phyloP scores from a whole-genome alignment of 2,329 filamentous ascomycete species.

The Colletotrichum tanaceti region DNA sequence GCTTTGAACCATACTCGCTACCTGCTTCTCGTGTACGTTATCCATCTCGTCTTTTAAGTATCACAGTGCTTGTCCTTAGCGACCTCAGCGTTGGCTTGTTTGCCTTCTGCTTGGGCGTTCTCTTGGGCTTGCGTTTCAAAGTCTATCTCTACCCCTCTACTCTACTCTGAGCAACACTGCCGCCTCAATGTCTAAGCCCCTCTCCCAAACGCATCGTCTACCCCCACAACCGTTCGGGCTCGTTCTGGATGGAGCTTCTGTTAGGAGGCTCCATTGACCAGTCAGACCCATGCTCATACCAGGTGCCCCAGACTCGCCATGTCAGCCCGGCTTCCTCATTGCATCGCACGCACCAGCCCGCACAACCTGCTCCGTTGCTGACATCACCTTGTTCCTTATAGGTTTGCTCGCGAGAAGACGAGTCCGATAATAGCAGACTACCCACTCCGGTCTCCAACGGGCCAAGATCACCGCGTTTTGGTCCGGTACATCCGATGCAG shows the following conservation, averaged over 20 bases:
- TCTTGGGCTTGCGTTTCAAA: constrained; percentile 33
- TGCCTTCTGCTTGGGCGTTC: constrained; percentile 36
- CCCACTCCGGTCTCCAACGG: constrained; percentile 73
- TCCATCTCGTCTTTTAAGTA: constrained; percentile 4
- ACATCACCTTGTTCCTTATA: constrained; percentile 48
- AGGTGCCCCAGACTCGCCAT: constrained; percentile 14
- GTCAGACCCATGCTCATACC: constrained; percentile 14
- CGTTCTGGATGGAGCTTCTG: constrained; percentile 30
- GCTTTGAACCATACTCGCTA: constrained; percentile 90
- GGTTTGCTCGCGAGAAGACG: constrained; percentile 71
- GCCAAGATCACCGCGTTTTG: constrained; percentile 73
- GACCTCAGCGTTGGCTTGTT: constrained; percentile 16
- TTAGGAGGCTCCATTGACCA: constrained; percentile 14
- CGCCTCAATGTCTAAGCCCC: constrained; percentile 22
- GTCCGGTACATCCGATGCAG: constrained; percentile 79
- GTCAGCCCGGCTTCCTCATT: background rate
- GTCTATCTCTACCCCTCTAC: constrained; percentile 31
- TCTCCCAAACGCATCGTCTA: constrained; percentile 17
- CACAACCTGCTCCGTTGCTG: constrained; percentile 42
- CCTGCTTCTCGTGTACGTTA: constrained; percentile 83
- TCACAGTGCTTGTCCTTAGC: constrained; percentile 20
- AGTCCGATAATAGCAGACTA: constrained; percentile 71
- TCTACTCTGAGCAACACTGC: constrained; percentile 11
- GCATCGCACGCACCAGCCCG: constrained; percentile 33
- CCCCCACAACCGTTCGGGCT: constrained; percentile 4